phyloP scores from a whole-genome alignment of 495 filamentous ascomycete genomes.

The Podospora fimiseda region DNA sequence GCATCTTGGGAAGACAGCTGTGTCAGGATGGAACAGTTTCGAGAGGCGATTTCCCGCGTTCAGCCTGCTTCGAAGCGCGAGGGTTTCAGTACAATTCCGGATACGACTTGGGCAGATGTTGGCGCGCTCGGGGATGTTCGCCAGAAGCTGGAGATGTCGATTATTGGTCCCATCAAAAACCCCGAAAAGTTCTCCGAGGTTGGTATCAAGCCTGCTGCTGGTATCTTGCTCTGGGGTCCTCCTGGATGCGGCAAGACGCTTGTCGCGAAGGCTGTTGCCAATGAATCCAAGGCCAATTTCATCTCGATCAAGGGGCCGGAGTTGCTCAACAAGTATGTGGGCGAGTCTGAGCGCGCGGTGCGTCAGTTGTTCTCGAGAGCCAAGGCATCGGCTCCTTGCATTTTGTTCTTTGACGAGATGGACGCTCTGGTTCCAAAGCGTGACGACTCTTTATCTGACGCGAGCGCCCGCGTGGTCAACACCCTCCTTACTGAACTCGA shows the following conservation, averaged over 20 bases:
- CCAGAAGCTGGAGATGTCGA: conserved; percentile 75
- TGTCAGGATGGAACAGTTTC: conserved; percentile 55
- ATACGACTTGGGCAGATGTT: conserved; percentile 91
- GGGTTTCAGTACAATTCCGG: conserved; percentile 95
- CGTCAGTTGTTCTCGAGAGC: conserved; percentile 89
- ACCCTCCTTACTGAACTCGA: conserved; percentile 95
- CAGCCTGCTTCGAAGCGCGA: conserved; percentile 92
- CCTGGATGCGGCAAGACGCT: conserved; percentile 97
- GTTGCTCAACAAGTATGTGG: conserved; percentile 90
- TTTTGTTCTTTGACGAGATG: conserved; percentile 97
- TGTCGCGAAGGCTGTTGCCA: conserved; percentile 91
- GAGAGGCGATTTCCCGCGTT: conserved; percentile 72
- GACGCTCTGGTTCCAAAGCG: conserved; percentile 85
- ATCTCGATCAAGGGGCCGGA: conserved; percentile 97
- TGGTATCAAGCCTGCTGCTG: conserved; percentile 82
- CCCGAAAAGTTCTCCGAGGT: conserved; percentile 74
- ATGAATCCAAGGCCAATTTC: conserved; percentile 93
- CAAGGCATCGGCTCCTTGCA: conserved; percentile 77
- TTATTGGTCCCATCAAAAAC: conserved; percentile 85
- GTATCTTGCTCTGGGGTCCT: conserved; percentile 93
- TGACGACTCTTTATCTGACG: conserved; percentile 74
- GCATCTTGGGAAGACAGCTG: conserved; percentile 21
- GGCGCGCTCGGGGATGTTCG: conserved; percentile 77
- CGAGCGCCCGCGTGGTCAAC: conserved; percentile 85
- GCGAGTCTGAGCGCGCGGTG: conserved; percentile 88